Conservation (phyloP, 768 basidiomycete species). For the Lyophyllum shimeji region DNA sequence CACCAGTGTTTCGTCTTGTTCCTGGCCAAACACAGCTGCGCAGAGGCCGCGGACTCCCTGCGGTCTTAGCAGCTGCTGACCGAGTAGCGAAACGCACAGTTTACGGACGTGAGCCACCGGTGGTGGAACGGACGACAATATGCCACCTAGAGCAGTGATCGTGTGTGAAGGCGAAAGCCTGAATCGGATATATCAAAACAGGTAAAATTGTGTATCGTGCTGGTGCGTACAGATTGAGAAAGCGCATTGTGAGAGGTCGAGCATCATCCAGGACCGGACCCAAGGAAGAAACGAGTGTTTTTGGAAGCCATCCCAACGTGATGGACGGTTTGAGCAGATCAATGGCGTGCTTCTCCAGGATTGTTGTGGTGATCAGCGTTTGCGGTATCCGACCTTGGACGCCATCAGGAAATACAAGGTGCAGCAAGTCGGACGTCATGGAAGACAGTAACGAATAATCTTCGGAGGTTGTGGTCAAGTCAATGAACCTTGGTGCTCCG, state of each 20-base stretch:
- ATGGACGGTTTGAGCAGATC: constrained; percentile 63
- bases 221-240: constrained; percentile 60
- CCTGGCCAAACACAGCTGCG: constrained; percentile 67
- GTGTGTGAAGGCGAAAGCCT: constrained; percentile 68
- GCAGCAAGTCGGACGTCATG: constrained; percentile 43
- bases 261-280: constrained; percentile 43
- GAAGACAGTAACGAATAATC: constrained; percentile 44
- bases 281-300: constrained; percentile 37
- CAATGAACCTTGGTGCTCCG: constrained; percentile 36
- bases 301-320: constrained; percentile 73
- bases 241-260: constrained; percentile 50
- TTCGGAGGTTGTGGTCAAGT: constrained; percentile 40
- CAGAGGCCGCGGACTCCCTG: constrained; percentile 72
- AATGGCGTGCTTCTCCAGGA: constrained; percentile 53
- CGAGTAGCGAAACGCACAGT: constrained; percentile 62
- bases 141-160: constrained; percentile 61
- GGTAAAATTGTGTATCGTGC: constrained; percentile 15
- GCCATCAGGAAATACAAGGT: constrained; percentile 54
- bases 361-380: constrained; percentile 59
- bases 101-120: constrained; percentile 54
- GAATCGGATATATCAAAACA: constrained; percentile 17
- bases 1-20: constrained; percentile 56
- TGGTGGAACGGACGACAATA: constrained; percentile 47
- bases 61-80: constrained; percentile 67
- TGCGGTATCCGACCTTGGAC: constrained; percentile 46